Conservation (phyloP, 345 rosid species). For the Angophora floribunda region DNA sequence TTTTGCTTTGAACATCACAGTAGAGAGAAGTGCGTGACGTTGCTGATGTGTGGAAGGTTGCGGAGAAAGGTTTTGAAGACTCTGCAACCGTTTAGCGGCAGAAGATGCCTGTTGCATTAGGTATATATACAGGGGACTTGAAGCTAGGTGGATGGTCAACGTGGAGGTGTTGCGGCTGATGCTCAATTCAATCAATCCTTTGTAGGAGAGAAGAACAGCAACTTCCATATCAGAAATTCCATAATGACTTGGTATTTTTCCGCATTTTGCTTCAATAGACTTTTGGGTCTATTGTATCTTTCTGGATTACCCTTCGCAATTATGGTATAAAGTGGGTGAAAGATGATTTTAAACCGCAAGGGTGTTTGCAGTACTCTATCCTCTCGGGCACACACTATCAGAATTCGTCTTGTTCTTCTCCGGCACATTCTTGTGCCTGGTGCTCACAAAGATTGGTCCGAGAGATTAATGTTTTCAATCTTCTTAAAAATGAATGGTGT, state of each 20-base stretch:
- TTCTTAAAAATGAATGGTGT: neutral
- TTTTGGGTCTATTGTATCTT: neutral
- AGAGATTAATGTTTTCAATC: neutral
- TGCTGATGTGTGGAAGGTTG: neutral
- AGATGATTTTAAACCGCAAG: neutral
- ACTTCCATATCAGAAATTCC: neutral
- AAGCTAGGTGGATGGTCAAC: neutral
- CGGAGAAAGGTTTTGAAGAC: neutral
- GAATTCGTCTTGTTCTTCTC: neutral
- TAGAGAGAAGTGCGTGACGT: neutral
- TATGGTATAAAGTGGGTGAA: neutral
- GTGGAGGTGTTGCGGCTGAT: neutral
- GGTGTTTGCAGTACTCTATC: neutral
- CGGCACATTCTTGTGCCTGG: neutral
- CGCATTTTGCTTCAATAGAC: neutral
- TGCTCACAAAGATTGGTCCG: neutral
- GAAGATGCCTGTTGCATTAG: neutral
- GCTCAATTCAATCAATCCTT: neutral
- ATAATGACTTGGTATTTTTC: neutral
- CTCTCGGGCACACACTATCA: neutral
- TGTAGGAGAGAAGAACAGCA: neutral
- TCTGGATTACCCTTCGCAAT: neutral
- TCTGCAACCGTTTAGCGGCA: neutral
- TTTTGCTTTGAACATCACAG: neutral
- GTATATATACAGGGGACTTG: neutral